phyloP scores from a whole-genome alignment of 495 filamentous ascomycete species.

The Aspergillus ellipticus region DNA sequence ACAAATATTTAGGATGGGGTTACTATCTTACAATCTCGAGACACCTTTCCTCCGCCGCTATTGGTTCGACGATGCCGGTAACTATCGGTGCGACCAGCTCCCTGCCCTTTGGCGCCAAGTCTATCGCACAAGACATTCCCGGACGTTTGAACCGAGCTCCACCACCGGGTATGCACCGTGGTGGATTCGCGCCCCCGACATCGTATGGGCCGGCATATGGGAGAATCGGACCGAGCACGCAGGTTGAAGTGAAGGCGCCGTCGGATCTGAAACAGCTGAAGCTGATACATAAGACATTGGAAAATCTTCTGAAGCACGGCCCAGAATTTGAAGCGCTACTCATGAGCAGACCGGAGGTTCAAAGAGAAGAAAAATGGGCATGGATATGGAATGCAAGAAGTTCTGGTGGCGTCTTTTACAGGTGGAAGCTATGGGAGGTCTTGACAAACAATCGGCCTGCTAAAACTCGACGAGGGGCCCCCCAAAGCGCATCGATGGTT shows the following conservation, averaged over 20 bases:
- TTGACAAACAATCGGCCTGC: conserved; percentile 49
- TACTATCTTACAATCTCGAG: conserved; percentile 78
- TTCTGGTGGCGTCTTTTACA: conserved; percentile 76
- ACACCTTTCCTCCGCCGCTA: conserved; percentile 79
- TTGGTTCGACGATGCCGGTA: conserved; percentile 51
- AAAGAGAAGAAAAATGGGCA: conserved; percentile 82
- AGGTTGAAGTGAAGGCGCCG: conserved; percentile 74
- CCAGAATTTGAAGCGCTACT: conserved; percentile 90
- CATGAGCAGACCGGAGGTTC: conserved; percentile 78
- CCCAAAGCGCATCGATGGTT: conserved; percentile 36
- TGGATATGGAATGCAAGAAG: conserved; percentile 91
- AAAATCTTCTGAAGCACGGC: conserved; percentile 71
- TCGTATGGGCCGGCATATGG: conserved; percentile 53
- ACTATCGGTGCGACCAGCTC: conserved; percentile 47
- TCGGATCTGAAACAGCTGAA: conserved; percentile 73
- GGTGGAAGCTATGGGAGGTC: conserved; percentile 85
- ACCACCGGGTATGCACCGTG: conserved; percentile 59
- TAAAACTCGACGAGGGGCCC: conserved; percentile 24
- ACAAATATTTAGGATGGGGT: conserved; percentile 82
- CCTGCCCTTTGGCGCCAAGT: conserved; percentile 82
- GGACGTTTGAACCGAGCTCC: conserved; percentile 51
- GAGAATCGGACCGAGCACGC: conserved; percentile 45
- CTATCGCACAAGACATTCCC: conserved; percentile 46
- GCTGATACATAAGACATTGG: conserved; percentile 85
- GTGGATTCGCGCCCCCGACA: conserved; percentile 76